These are phyloP conservation scores for Lentinus brumalis DNA, from an alignment of 768 basidiomycete species.

Conservation along the genomic window DNA sequence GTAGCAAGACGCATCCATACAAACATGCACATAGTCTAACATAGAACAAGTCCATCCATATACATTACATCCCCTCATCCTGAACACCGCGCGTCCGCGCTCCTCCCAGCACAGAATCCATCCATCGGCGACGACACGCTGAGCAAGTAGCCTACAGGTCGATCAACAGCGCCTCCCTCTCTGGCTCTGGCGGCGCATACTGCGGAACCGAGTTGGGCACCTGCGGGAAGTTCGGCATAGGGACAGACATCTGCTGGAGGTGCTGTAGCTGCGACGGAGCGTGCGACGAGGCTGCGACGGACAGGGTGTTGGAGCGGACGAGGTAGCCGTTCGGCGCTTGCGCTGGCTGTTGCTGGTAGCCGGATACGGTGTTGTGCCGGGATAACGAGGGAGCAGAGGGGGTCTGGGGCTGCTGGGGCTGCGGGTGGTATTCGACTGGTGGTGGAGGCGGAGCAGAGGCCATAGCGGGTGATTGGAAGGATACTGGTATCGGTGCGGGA, in stretches of 20 bases:
- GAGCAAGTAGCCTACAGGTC: constrained; percentile 33
- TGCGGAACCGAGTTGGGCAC: constrained; percentile 65
- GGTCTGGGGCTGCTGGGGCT: constrained; percentile 28
- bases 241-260: constrained; percentile 27
- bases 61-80: neutral
- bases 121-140: too few relatives aligned
- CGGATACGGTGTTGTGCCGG: constrained; percentile 30
- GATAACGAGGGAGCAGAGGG: constrained; percentile 20
- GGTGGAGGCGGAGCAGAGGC: constrained; percentile 19
- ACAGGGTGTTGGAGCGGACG: constrained; percentile 30
- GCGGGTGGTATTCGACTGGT: constrained; percentile 17
- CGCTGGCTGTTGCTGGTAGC: constrained; percentile 25
- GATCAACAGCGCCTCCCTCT: constrained; percentile 60
- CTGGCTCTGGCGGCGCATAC: constrained; percentile 48
- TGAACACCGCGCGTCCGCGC: too few relatives aligned
- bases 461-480: constrained; percentile 6
- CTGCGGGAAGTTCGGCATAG: constrained; percentile 63
- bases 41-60: neutral
- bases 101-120: too few relatives aligned
- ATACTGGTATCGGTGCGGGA: constrained; percentile 17
- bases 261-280: constrained; percentile 33
- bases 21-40: neutral
- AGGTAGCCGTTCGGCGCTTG: constrained; percentile 24
- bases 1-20: neutral
- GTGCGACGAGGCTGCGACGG: constrained; percentile 15